A percentile compares a stretch with the other conserved stretches of the same genome.
These are phyloP conservation scores for Aspergillus vadensis DNA, from an alignment of 2,329 filamentous ascomycete species.

Conservation along the genomic window DNA sequence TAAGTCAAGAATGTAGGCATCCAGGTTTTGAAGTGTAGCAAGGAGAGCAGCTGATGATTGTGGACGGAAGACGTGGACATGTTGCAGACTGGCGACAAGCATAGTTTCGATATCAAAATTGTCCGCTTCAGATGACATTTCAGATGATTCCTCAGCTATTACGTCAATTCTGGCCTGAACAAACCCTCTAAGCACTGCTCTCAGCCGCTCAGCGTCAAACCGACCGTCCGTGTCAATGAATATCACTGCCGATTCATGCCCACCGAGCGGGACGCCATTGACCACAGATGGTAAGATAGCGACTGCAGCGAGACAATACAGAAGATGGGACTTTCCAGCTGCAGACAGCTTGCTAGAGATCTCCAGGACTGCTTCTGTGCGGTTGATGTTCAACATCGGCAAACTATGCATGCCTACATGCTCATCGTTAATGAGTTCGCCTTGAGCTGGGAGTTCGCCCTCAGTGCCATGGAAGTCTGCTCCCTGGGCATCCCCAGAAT, in stretches of 20 bases:
- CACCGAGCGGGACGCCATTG: constrained; percentile 39
- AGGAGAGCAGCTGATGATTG: constrained; percentile 54
- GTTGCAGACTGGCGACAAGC: constrained; percentile 48
- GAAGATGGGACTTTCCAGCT: constrained; percentile 60
- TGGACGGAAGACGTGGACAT: constrained; percentile 62
- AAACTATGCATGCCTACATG: constrained; percentile 1
- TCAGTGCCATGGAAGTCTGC: neutral
- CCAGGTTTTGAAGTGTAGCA: constrained; percentile 50
- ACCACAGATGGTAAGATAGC: constrained; percentile 52
- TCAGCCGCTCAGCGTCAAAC: constrained; percentile 55
- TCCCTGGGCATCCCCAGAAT: neutral
- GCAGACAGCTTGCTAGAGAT: constrained; percentile 54
- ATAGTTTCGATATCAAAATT: constrained; percentile 26
- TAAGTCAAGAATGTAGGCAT: constrained; percentile 52
- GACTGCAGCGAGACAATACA: constrained; percentile 58
- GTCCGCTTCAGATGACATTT: neutral
- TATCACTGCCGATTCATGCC: constrained; percentile 54
- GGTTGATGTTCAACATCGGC: neutral
- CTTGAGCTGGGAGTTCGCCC: neutral
- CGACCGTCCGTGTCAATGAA: constrained; percentile 59
- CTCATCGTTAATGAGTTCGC: neutral
- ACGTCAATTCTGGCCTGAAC: constrained; percentile 21
- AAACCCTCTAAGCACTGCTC: constrained; percentile 30
- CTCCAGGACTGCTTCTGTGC: constrained; percentile 50
- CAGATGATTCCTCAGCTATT: neutral